phyloP scores from a whole-genome alignment of 2,329 filamentous ascomycete genomes.

The Rutstroemia sp. region DNA sequence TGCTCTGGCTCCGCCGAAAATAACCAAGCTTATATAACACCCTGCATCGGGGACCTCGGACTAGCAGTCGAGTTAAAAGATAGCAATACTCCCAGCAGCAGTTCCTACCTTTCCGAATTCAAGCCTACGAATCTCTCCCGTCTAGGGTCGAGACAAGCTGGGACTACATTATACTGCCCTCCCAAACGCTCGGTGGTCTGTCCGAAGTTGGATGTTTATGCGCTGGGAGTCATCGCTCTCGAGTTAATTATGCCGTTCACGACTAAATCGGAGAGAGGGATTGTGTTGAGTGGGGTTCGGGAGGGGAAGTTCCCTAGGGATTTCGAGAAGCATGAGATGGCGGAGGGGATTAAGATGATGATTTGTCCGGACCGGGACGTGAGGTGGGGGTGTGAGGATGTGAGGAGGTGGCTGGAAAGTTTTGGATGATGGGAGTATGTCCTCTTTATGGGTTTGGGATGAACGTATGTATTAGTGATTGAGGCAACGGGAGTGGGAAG shows the following conservation, averaged over 20 bases:
- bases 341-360: slow-evolving; percentile 22
- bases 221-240: slow-evolving; percentile 54
- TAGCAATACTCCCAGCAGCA: slow-evolving; percentile 9
- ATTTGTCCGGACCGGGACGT: slow-evolving; percentile 10
- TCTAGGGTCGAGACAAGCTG: slow-evolving; percentile 36
- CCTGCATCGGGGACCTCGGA: slow-evolving; percentile 62
- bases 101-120: not conserved
- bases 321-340: slow-evolving; percentile 20
- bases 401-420: slow-evolving; percentile 16
- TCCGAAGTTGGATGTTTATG: slow-evolving; percentile 53
- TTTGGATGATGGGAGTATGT: not conserved
- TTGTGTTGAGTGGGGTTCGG: slow-evolving; percentile 34
- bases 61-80: slow-evolving; percentile 43
- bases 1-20: slow-evolving; percentile 32
- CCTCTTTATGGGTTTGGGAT: no score
- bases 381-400: slow-evolving; percentile 18
- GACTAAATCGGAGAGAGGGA: slow-evolving; percentile 40
- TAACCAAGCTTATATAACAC: slow-evolving; percentile 39
- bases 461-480: not conserved
- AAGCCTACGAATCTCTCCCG: slow-evolving; percentile 5
- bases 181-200: slow-evolving; percentile 27
- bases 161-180: slow-evolving; percentile 54
- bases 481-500: not conserved
- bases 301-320: slow-evolving; percentile 14
- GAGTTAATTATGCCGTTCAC: slow-evolving; percentile 51